Conservation (phyloP, 768 basidiomycete genomes). For the Mycena maculata region DNA sequence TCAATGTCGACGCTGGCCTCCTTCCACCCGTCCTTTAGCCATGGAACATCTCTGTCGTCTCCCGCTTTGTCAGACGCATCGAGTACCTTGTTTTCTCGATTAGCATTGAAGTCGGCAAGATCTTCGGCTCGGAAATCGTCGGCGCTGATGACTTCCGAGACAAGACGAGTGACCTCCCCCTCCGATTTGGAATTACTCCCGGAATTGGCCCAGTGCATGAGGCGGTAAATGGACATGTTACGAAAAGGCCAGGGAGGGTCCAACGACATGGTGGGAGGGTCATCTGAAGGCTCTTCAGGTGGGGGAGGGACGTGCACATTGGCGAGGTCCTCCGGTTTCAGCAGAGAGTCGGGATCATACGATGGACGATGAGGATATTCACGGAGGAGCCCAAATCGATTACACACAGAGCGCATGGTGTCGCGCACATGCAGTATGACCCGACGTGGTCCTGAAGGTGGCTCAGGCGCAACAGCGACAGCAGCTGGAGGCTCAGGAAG, state of each 20-base stretch:
- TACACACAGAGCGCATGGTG: slow-evolving; percentile 27
- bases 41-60: background rate
- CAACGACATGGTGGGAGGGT: background rate
- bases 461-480: background rate
- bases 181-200: slow-evolving; percentile 9
- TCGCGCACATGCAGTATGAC: slow-evolving; percentile 33
- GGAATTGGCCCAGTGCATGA: slow-evolving; percentile 15
- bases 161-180: slow-evolving; percentile 8
- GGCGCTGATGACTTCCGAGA: background rate
- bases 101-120: slow-evolving; percentile 30
- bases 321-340: slow-evolving; percentile 20
- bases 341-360: slow-evolving; percentile 21
- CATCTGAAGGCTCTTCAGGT: background rate
- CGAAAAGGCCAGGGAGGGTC: background rate
- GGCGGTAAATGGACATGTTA: slow-evolving; percentile 8
- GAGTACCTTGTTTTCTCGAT: slow-evolving; percentile 29
- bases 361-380: slow-evolving; percentile 32
- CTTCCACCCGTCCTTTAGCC: slow-evolving; percentile 3
- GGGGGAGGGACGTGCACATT: background rate
- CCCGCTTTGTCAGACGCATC: background rate
- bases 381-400: slow-evolving; percentile 31
- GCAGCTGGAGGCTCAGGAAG: slow-evolving; percentile 31
- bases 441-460: slow-evolving; percentile 4
- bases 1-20: background rate
- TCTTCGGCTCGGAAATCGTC: slow-evolving; percentile 2